Evolutionary conservation across 1,284 basidiomycete genomes (phyloP), one percentile per base, ranked within the genome.

Genomic region (Puccinia triticina): DNA sequence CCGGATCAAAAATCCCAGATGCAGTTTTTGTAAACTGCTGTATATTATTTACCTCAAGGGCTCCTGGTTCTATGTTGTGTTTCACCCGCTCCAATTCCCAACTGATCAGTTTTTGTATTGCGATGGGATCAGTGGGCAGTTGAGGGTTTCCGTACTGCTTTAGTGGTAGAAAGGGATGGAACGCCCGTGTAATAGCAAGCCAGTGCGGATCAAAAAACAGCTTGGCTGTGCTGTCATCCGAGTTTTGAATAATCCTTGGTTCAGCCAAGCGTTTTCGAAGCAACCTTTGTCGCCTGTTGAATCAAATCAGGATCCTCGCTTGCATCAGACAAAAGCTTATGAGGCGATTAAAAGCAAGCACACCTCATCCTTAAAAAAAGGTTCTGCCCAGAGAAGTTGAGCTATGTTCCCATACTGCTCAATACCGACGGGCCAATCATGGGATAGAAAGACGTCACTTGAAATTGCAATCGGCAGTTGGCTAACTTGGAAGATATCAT

Each of bases 351-450:
- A 55, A 55, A 50, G 29, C 26, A 21, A 1, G 83, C 86, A 59
- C 57, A 89, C 88, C 85, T 99, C 96, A 37, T 90, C 88, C 37
- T 89, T 89, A 87, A 98, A 93, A 88, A 93, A 95, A 0, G 92
- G 91, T 87, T 98, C 99, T 71, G 90, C 90, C 12, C 91, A 89
- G 29, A 98, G 88, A 1, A 99, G 89, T 23, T 85, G 88, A 3
- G 86, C 85, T 1, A 91, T 88, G 86, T 98, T 90, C 11, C 96
- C 96, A 84, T 94, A 90, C 29, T 91, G 91, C 83, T 93, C 94
- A 84, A 99, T 96, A 0, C 90, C 90, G 72, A 91, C 91, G 0
- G 97, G 97, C 97, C 96, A 99, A 88, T 99, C 96, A 87, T 99
- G 97, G 0, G 95, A 97, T 29, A 99, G 89, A 87, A 98, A 93